Conservation (phyloP, 495 filamentous ascomycete genomes). For the Viridothelium virens region DNA sequence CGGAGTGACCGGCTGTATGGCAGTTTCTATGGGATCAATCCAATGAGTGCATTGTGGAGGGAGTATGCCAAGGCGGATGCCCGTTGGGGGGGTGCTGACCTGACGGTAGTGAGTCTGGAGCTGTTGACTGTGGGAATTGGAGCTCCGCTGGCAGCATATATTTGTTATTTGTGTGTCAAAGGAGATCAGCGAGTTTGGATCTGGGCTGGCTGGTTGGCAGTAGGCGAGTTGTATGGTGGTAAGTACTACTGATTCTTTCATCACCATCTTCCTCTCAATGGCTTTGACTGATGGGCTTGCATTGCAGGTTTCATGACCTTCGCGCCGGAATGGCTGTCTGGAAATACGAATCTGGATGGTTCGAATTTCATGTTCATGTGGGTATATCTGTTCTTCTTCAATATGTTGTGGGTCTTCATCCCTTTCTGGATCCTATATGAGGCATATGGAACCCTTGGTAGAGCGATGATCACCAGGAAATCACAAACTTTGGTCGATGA, state of each 20-base stretch:
- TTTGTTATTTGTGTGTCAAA: constrained; percentile 55
- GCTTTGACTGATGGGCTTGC: constrained; percentile 10
- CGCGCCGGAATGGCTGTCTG: constrained; percentile 83
- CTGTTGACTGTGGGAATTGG: constrained; percentile 65
- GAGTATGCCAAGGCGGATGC: constrained; percentile 85
- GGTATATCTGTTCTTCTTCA: constrained; percentile 89
- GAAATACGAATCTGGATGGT: constrained; percentile 65
- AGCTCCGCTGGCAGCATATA: constrained; percentile 46
- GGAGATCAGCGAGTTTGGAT: constrained; percentile 29
- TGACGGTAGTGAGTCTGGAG: constrained; percentile 74
- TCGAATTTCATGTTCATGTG: constrained; percentile 79
- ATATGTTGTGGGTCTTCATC: constrained; percentile 72
- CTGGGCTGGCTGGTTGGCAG: constrained; percentile 64
- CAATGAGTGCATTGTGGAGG: constrained; percentile 70
- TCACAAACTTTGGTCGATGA: neutral
- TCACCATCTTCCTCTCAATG: constrained; percentile 10
- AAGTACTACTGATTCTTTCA: constrained; percentile 17
- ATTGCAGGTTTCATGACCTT: constrained; percentile 82
- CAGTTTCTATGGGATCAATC: constrained; percentile 56
- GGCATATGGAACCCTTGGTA: constrained; percentile 35
- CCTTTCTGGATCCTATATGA: constrained; percentile 70
- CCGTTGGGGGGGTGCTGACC: constrained; percentile 73
- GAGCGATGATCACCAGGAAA: neutral
- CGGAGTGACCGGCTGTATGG: constrained; percentile 58
- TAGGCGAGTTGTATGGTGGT: constrained; percentile 89